Conservation (phyloP, 768 basidiomycete species). For the Amanita exitialis region DNA sequence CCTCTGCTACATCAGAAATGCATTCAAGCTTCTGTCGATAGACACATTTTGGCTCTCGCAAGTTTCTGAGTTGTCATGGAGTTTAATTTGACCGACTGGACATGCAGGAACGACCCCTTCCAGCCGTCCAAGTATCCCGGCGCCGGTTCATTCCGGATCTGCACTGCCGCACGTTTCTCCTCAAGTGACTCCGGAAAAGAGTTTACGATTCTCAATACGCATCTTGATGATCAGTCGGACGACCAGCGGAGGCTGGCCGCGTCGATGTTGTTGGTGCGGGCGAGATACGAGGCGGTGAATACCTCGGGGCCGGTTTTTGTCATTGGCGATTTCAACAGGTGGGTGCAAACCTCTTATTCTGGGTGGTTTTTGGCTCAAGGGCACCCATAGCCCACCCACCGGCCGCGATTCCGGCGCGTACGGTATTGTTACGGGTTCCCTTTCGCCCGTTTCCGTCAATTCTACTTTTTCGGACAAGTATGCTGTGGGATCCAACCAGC, state of each 20-base stretch:
- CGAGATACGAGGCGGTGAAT: constrained; percentile 34
- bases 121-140: constrained; percentile 39
- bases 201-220: constrained; percentile 40
- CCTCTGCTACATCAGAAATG: constrained; percentile 14
- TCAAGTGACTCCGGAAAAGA: constrained; percentile 11
- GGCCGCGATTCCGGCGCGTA: constrained; percentile 41
- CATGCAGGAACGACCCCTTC: constrained; percentile 32
- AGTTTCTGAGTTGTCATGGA: constrained; percentile 9
- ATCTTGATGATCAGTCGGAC: constrained; percentile 46
- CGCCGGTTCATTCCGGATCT: constrained; percentile 39
- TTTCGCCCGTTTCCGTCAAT: constrained; percentile 29
- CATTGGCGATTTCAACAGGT: constrained; percentile 46
- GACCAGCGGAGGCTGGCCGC: constrained; percentile 39
- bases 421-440: constrained; percentile 33
- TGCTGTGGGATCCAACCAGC: constrained; percentile 19
- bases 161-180: constrained; percentile 33
- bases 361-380: background rate
- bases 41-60: constrained; percentile 52
- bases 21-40: constrained; percentile 25
- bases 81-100: background rate
- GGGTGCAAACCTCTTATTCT: background rate
- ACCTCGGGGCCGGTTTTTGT: constrained; percentile 33
- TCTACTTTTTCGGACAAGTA: constrained; percentile 31
- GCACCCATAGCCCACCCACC: constrained; percentile 22
- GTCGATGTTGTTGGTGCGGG: constrained; percentile 39